Evolutionary conservation across 192 early-diverging fungal genomes (phyloP).

Genomic region (Phycomyces nitens): DNA sequence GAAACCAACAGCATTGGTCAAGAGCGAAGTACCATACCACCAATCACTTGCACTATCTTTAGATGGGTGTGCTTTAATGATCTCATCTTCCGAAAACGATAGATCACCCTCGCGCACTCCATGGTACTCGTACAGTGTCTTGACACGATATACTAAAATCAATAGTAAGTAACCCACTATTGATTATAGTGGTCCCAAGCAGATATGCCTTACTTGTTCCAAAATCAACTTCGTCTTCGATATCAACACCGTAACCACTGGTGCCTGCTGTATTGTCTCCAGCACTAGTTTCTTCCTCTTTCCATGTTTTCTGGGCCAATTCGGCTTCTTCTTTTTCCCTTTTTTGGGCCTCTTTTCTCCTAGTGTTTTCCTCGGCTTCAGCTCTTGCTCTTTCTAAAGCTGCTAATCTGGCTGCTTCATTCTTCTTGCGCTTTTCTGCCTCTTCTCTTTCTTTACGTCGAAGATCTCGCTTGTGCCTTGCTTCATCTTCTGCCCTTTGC

Average conservation of each 20-base stretch:
- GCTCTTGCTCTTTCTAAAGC: conserved; percentile 4
- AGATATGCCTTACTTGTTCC: conserved; percentile 26
- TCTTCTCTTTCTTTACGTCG: neutral
- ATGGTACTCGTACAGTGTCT: conserved; percentile 50
- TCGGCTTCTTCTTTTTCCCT: conserved; percentile 6
- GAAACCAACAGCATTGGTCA: conserved; percentile 48
- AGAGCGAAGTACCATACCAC: conserved; percentile 52
- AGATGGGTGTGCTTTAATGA: conserved; percentile 48
- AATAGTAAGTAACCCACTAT: conserved; percentile 11
- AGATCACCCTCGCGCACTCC: conserved; percentile 57
- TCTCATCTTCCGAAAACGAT: conserved; percentile 43
- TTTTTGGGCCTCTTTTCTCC: conserved; percentile 1
- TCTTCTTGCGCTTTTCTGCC: neutral
- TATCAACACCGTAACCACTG: conserved; percentile 34
- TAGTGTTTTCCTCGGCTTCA: conserved; percentile 1
- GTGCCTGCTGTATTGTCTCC: conserved; percentile 30
- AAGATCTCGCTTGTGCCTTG: neutral
- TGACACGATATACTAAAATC: conserved; percentile 32
- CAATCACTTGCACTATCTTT: conserved; percentile 63
- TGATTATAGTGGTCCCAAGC: neutral
- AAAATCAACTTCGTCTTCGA: conserved; percentile 40
- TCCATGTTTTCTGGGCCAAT: neutral
- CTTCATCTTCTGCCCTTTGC: neutral
- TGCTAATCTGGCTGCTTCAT: neutral
- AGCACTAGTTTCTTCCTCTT: conserved; percentile 9